These are phyloP conservation scores for Cinnamomum micranthum DNA, from an alignment of 164 flowering plant genomes.

Conservation along the genomic window DNA sequence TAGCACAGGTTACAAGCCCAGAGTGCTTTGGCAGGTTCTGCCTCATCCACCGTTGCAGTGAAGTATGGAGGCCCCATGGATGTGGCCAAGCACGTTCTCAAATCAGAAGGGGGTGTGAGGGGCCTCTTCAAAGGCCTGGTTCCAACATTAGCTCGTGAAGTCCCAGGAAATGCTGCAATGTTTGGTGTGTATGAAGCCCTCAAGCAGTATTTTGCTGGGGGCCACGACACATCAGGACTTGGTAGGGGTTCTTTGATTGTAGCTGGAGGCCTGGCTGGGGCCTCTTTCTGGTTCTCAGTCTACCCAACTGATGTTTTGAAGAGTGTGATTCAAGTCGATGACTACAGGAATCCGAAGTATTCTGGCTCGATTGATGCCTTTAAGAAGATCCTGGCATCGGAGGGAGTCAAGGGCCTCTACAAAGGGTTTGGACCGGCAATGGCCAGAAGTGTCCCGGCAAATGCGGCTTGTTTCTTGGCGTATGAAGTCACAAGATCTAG, in stretches of 20 bases:
- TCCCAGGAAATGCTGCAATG: constrained; percentile 95
- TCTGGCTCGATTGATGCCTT: constrained; percentile 81
- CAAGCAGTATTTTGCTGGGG: constrained; percentile 81
- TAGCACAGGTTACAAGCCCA: constrained; percentile 89
- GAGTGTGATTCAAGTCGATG: constrained; percentile 90
- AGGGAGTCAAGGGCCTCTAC: constrained; percentile 84
- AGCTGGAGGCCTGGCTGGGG: constrained; percentile 96
- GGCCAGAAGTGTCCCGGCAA: constrained; percentile 94
- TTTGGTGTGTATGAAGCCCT: constrained; percentile 86
- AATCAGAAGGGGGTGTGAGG: constrained; percentile 65
- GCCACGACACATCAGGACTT: constrained; percentile 71
- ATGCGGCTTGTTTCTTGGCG: constrained; percentile 97
- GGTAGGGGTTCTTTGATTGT: constrained; percentile 74
- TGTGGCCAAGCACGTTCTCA: constrained; percentile 83
- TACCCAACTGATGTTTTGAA: constrained; percentile 95
- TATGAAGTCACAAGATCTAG: constrained; percentile 84
- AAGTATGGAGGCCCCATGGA: constrained; percentile 97
- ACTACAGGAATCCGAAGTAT: constrained; percentile 77
- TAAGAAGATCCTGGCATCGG: constrained; percentile 59
- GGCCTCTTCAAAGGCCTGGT: constrained; percentile 90
- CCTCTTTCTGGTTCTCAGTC: constrained; percentile 73
- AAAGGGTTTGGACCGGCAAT: constrained; percentile 98
- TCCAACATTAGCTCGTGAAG: constrained; percentile 90
- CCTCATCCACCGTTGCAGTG: constrained; percentile 39
- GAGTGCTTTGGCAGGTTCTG: constrained; percentile 60